phyloP scores from a whole-genome alignment of 2,329 filamentous ascomycete species.

The Aspergillus tubingensis region DNA sequence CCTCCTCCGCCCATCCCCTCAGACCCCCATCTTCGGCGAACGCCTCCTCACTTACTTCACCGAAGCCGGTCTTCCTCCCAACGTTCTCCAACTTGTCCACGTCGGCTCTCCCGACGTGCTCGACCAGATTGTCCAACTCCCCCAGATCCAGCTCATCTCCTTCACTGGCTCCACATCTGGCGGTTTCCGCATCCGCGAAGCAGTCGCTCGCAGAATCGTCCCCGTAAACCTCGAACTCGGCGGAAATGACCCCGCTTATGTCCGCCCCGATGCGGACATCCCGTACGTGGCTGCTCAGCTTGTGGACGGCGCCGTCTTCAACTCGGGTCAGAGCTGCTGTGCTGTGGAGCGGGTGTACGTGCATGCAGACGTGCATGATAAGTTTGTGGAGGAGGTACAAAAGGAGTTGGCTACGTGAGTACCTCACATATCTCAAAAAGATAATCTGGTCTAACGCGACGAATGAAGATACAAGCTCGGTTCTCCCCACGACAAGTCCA shows the following conservation, averaged over 20 bases:
- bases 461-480: conserved; percentile 51
- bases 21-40: conserved; percentile 86
- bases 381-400: conserved; percentile 76
- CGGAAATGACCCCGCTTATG: conserved; percentile 88
- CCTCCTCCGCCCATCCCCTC: conserved; percentile 87
- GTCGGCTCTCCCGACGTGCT: conserved; percentile 73
- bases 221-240: conserved; percentile 85
- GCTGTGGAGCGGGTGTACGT: conserved; percentile 88
- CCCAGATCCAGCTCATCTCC: conserved; percentile 74
- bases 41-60: conserved; percentile 72
- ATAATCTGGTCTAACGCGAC: background rate
- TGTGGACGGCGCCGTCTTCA: conserved; percentile 88
- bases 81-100: conserved; percentile 87
- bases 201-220: conserved; percentile 77
- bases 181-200: conserved; percentile 77
- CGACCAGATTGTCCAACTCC: conserved; percentile 73
- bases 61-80: conserved; percentile 74
- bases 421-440: background rate
- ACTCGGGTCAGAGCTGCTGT: conserved; percentile 94
- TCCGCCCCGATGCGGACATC: conserved; percentile 78
- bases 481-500: conserved; percentile 72
- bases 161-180: conserved; percentile 90
- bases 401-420: conserved; percentile 67
- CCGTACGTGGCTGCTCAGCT: conserved; percentile 88
- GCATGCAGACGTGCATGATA: conserved; percentile 76